phyloP scores from a whole-genome alignment of 225 moss, liverwort and hornwort species.

The Thuidium tamariscinum region DNA sequence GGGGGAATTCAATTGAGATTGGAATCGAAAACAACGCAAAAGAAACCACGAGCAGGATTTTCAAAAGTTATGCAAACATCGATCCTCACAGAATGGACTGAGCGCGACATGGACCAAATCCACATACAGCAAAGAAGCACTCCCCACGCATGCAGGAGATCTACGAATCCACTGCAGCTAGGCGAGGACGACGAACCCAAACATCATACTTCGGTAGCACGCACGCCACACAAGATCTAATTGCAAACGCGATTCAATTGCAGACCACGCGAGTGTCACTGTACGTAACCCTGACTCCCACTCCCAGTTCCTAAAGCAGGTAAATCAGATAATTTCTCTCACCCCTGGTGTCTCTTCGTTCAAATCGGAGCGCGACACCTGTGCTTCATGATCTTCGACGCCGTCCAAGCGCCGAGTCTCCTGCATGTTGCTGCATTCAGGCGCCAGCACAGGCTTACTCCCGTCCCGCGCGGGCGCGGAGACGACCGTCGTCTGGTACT shows the following conservation, averaged over 20 bases:
- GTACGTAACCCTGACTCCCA: slow-evolving; percentile 6
- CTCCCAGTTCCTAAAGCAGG: neutral
- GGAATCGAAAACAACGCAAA: neutral
- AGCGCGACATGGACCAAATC: neutral
- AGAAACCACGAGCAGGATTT: neutral
- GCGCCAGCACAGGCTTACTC: neutral
- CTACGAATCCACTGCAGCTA: neutral
- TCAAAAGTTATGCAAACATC: neutral
- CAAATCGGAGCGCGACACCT: neutral
- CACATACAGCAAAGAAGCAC: slow-evolving; percentile 15
- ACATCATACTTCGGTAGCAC: neutral
- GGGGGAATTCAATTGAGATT: neutral
- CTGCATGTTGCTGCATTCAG: slow-evolving; percentile 42
- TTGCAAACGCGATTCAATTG: neutral
- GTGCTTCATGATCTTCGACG: neutral
- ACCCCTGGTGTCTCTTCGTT: neutral
- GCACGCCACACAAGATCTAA: neutral
- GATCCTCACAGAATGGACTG: neutral
- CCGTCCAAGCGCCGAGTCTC: neutral
- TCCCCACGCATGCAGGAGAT: neutral
- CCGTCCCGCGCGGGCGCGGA: neutral
- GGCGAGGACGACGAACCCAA: neutral
- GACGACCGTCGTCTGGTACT: neutral
- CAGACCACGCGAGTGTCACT: neutral
- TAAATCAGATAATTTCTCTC: neutral